Base-by-base conservation (phyloP, 2,329 filamentous ascomycete species). In the Monilinia fructicola region DNA sequence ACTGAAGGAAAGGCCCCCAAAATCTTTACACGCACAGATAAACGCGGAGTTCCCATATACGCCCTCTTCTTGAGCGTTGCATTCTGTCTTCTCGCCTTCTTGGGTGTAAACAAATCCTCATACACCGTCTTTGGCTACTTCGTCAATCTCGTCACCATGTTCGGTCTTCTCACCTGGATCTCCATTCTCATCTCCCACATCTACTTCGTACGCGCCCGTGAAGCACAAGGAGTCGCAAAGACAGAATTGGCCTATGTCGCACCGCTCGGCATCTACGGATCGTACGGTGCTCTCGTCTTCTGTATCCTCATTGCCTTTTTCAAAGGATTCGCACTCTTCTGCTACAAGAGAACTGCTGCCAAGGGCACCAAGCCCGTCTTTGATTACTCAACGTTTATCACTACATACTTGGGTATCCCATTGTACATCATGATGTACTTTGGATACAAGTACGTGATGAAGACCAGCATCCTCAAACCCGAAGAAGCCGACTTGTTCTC, bases 251-350 rank as follows among this genome's bases (percentile, higher is more conserved):
- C 87, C 0, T 93, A 89, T 76, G 82, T 82, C 31, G 89, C 91
- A 0, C 92, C 92, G 0, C 83, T 93, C 14, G 91, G 92, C n/a
- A 79, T 88, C 48, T 84, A 77, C 67, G 92, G 92, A 11, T 92
- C 88, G 0, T 87, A 87, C 74, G 79, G 81, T 67, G 90, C 90
- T 0, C 82, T 95, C 1, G 80, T 82, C 74, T 88, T 93, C 78
- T 93, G 90, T 78, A 82, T 84, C 73, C 75, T 95, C 31, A 90
- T 96, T 68, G 85, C 89, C 1, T 74, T 96, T 58, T 95, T 91
- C 75, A 96, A 95, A 84, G 94, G 93, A 82, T 95, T 87, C 78
- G 82, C 85, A 65, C 88, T 90, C 67, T 95, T 95, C 77, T 67
- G 65, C 38, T 68, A 67, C n/a, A 68, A 68, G 26, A 61, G 23